Base-by-base conservation (phyloP, 2,329 filamentous ascomycete species). In the Pyricularia pennisetigena region DNA sequence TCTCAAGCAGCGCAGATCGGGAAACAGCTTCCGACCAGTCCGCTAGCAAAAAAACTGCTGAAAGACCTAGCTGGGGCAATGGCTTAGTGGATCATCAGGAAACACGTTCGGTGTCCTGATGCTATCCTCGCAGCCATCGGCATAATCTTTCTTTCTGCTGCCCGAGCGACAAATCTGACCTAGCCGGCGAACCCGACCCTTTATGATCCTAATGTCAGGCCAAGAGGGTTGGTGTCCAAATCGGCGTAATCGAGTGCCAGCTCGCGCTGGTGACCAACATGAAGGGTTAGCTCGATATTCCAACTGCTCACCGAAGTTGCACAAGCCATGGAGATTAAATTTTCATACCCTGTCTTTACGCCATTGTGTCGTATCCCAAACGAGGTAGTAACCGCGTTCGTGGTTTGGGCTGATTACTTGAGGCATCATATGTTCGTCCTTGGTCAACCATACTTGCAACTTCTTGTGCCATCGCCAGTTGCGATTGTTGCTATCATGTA, bases 381-480 rank as follows among this genome's bases (percentile, higher is more conserved):
- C 83, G 69, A 89, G 83, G 74, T 90, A 90, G 76, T 85, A 89
- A 0, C 88, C 88, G 69, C 87, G 84, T 76, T 90, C 88, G 66
- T 86, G 84, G 67, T 80, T 84, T 14, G 82, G 82, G 67, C 85
- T 85, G 63, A 90, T 75, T 20, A 83, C 80, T 69, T 87, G 85
- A 32, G 87, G 87, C 63, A 85, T 82, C 85, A 89, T 86, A 71
- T 86, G 79, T 68, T 89, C 86, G 72, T 90, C 88, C 76, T 90
- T 90, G 5, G 88, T 90, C 66, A 90, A 77, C 88, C 88, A 90
- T 28, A 89, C 76, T 71, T 87, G 85, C 28, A 87, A 77, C 75
- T 88, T 88, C 79, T 89, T 89, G 75, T 90, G 87, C 84, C 87
- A 90, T 70, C 88, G 81, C 88, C 88, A 90, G 75, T 88, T 88